Evolutionary conservation across 2,329 filamentous ascomycete genomes (phyloP).

Genomic region (Trichoderma koningiopsis): DNA sequence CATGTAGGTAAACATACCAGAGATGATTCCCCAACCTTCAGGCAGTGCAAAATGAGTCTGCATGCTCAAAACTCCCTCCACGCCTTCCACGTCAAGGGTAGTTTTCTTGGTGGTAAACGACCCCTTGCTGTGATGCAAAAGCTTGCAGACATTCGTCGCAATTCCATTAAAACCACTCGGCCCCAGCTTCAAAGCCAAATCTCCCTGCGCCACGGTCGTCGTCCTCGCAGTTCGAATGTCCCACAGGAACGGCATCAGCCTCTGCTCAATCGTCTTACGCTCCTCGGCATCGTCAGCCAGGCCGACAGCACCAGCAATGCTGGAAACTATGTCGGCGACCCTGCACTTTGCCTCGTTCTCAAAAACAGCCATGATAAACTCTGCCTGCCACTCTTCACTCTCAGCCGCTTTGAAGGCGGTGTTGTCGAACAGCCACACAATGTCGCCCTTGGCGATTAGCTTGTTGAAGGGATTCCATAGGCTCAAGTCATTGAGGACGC

Average conservation of each 20-base stretch:
- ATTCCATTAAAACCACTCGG: constrained; percentile 74
- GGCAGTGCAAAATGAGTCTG: constrained; percentile 74
- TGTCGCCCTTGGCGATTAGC: constrained; percentile 64
- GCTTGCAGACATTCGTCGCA: constrained; percentile 61
- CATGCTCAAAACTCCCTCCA: constrained; percentile 61
- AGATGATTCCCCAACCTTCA: constrained; percentile 82
- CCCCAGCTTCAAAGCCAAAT: constrained; percentile 57
- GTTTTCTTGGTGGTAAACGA: constrained; percentile 46
- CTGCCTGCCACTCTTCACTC: constrained; percentile 68
- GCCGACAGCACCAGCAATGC: constrained; percentile 69
- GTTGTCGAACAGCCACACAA: constrained; percentile 89
- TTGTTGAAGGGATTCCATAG: constrained; percentile 60
- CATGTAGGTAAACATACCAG: no score
- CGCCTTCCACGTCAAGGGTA: constrained; percentile 54
- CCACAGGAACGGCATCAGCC: constrained; percentile 78
- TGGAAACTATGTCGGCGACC: constrained; percentile 68
- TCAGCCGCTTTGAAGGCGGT: constrained; percentile 68
- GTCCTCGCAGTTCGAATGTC: constrained; percentile 70
- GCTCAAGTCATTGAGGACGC: constrained; percentile 54
- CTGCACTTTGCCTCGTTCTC: constrained; percentile 68
- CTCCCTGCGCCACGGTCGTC: constrained; percentile 63
- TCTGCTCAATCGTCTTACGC: constrained; percentile 61
- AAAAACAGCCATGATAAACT: constrained; percentile 83
- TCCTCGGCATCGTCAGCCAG: constrained; percentile 62
- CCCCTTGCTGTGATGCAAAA: constrained; percentile 50